These are phyloP conservation scores for Neofusicoccum kwambonambiense DNA, from an alignment of 2,329 filamentous ascomycete species.

Conservation along the genomic window DNA sequence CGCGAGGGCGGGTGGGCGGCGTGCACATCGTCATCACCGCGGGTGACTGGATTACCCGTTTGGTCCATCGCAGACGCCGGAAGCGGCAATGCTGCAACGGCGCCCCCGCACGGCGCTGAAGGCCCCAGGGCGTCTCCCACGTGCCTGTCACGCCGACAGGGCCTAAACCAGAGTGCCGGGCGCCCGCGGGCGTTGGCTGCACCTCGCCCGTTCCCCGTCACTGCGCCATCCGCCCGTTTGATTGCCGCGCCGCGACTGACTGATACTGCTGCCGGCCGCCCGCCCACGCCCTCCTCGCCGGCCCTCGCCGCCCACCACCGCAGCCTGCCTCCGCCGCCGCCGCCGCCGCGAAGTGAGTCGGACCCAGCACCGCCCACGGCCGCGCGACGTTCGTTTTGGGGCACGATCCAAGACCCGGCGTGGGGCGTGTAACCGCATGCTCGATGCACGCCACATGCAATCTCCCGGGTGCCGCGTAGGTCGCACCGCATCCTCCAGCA, in stretches of 20 bases:
- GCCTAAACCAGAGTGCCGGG: constrained; percentile 11
- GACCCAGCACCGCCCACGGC: neutral
- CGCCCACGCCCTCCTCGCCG: neutral
- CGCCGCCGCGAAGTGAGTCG: neutral
- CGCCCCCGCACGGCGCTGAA: constrained; percentile 6
- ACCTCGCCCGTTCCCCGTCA: neutral
- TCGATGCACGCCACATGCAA: constrained; percentile 4
- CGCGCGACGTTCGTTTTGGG: neutral
- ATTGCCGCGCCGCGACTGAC: neutral
- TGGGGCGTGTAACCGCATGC: neutral
- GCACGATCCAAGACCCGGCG: neutral
- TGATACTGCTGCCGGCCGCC: neutral
- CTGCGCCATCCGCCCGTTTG: neutral
- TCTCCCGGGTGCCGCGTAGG: neutral
- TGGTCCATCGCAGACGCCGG: neutral
- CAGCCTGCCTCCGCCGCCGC: neutral
- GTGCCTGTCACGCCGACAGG: constrained; percentile 7
- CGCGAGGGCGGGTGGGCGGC: neutral
- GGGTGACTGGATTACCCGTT: neutral
- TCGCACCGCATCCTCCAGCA: neutral
- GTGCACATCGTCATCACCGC: neutral
- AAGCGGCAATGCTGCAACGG: constrained; percentile 10
- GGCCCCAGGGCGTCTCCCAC: neutral
- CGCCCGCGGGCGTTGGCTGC: neutral
- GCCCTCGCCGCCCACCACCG: neutral